Evolutionary conservation across 2,329 filamentous ascomycete genomes (phyloP).

Genomic region (Daldinia sp.): DNA sequence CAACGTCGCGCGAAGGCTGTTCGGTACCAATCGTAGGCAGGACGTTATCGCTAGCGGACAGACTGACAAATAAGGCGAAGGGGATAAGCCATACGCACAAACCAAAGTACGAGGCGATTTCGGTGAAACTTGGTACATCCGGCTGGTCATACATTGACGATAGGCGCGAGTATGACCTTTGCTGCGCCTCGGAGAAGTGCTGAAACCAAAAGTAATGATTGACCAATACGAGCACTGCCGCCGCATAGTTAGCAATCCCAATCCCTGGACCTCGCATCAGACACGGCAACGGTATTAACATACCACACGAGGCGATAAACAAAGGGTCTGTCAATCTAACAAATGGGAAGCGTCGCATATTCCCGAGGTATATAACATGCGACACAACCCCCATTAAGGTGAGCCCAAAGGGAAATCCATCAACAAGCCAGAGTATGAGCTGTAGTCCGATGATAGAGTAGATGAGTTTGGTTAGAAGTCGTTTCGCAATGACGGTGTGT

Average conservation of each 20-base stretch:
- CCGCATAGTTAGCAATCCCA: slow-evolving; percentile 41
- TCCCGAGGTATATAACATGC: slow-evolving; percentile 88
- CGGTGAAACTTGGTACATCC: slow-evolving; percentile 83
- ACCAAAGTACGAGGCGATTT: slow-evolving; percentile 96
- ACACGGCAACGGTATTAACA: slow-evolving; percentile 47
- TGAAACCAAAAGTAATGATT: slow-evolving; percentile 98
- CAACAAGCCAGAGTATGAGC: slow-evolving; percentile 78
- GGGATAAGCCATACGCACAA: slow-evolving; percentile 97
- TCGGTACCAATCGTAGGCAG: slow-evolving; percentile 91
- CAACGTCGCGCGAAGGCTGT: slow-evolving; percentile 61
- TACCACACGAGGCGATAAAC: slow-evolving; percentile 86
- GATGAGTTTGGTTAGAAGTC: slow-evolving; percentile 85
- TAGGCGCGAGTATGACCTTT: slow-evolving; percentile 67
- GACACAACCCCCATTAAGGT: slow-evolving; percentile 81
- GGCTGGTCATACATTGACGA: slow-evolving; percentile 72
- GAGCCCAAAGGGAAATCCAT: slow-evolving; percentile 84
- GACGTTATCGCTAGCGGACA: slow-evolving; percentile 95
- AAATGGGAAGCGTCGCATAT: slow-evolving; percentile 79
- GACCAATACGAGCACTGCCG: slow-evolving; percentile 79
- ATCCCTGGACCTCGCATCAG: not conserved
- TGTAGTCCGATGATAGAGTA: slow-evolving; percentile 84
- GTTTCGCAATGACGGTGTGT: slow-evolving; percentile 92
- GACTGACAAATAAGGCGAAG: slow-evolving; percentile 92
- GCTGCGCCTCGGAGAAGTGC: slow-evolving; percentile 80
- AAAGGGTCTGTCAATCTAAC: slow-evolving; percentile 90